phyloP scores from a whole-genome alignment of 768 basidiomycete genomes.

The Mycena olivaceomarginata region DNA sequence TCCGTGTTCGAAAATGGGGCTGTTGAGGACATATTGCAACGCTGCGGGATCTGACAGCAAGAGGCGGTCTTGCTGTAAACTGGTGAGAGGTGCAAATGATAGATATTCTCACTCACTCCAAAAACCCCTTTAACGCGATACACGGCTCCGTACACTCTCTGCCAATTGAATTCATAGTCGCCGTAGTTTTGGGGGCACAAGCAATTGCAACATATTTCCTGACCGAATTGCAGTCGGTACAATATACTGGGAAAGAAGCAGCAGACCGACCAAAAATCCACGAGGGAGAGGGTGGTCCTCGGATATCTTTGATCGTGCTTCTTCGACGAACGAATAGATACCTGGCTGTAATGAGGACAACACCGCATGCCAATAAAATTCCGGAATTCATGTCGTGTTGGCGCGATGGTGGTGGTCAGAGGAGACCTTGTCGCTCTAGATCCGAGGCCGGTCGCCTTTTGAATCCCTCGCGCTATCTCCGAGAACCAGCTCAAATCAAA shows the following conservation, averaged over 20 bases:
- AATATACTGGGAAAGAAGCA: not conserved
- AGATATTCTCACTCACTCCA: not conserved
- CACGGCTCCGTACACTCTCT: constrained; percentile 3
- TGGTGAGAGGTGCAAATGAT: not conserved
- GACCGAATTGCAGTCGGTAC: not conserved
- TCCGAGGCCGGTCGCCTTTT: constrained; percentile 2
- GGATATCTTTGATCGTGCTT: too few species aligned
- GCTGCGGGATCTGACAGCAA: constrained; percentile 27
- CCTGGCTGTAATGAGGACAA: too few species aligned
- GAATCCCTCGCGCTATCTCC: not conserved
- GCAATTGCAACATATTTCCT: constrained; percentile 22
- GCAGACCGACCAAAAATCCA: not conserved
- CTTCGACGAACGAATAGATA: too few species aligned
- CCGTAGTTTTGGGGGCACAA: constrained; percentile 16
- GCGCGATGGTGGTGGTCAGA: too few species aligned
- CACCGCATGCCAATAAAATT: too few species aligned
- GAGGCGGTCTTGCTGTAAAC: constrained; percentile 19
- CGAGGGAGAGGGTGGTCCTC: not conserved
- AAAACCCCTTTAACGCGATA: constrained; percentile 21
- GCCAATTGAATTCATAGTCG: constrained; percentile 29
- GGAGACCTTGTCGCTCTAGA: not conserved
- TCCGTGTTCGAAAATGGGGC: constrained; percentile 1
- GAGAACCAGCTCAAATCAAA: not conserved
- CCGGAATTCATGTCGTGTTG: too few species aligned
- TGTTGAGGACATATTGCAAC: constrained; percentile 13